phyloP scores from a whole-genome alignment of 1,139 yeast genomes.

The Entelexis sorbosivorans region DNA sequence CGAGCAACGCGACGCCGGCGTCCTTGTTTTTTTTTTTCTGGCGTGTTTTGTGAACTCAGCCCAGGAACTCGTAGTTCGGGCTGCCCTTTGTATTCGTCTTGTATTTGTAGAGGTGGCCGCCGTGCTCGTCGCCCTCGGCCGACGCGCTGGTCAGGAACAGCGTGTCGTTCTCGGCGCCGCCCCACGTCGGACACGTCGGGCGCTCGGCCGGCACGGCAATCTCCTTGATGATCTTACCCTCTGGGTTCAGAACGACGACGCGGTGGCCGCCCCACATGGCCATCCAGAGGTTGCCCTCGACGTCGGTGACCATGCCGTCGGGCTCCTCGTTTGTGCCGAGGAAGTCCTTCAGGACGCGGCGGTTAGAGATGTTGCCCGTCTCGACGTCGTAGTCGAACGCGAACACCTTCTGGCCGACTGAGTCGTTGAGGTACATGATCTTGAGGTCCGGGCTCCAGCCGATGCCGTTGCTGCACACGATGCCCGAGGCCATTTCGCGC shows the following conservation, averaged over 20 bases:
- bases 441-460: conserved; percentile 49
- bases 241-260: conserved; percentile 40
- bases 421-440: conserved; percentile 61
- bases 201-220: conserved; percentile 51
- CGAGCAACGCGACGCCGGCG: too few species aligned
- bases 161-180: conserved; percentile 49
- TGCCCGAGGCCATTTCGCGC: conserved; percentile 22
- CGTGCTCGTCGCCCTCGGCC: conserved; percentile 43
- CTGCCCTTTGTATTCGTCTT: conserved; percentile 31
- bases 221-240: conserved; percentile 44
- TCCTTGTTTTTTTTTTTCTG: too few species aligned
- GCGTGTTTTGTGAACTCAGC: neutral
- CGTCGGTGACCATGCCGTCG: conserved; percentile 65
- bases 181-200: conserved; percentile 61
- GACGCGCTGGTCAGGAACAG: conserved; percentile 60
- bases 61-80: conserved; percentile 29
- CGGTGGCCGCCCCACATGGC: conserved; percentile 56
- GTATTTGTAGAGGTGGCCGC: conserved; percentile 43
- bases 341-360: conserved; percentile 33
- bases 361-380: conserved; percentile 39
- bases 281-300: conserved; percentile 51
- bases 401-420: conserved; percentile 49
- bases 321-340: conserved; percentile 45
- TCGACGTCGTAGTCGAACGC: conserved; percentile 47
- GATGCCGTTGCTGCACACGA: conserved; percentile 49